phyloP scores from a whole-genome alignment of 2,329 filamentous ascomycete species.

The Rhinocladiella similis region DNA sequence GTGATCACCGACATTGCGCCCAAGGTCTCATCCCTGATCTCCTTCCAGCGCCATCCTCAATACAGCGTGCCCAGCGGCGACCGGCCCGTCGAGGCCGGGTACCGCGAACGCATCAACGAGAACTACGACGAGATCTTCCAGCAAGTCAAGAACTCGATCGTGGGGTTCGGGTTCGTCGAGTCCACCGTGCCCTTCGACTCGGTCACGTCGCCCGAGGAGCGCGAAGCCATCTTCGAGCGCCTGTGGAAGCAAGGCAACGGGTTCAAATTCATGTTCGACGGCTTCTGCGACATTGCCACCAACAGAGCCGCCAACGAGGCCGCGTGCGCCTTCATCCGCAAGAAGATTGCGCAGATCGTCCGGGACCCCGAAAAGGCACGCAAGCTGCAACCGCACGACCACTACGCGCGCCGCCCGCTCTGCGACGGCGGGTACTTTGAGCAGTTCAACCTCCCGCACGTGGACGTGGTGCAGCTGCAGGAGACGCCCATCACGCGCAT shows the following conservation, averaged over 20 bases:
- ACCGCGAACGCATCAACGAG: slow-evolving; percentile 31
- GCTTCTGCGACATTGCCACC: slow-evolving; percentile 38
- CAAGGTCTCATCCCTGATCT: slow-evolving; percentile 34
- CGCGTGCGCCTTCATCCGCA: slow-evolving; percentile 57
- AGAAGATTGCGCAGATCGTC: slow-evolving; percentile 53
- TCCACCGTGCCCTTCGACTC: slow-evolving; percentile 25
- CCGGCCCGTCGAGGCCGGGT: slow-evolving; percentile 5
- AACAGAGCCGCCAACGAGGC: slow-evolving; percentile 51
- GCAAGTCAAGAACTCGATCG: slow-evolving; percentile 30
- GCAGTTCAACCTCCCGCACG: slow-evolving; percentile 47
- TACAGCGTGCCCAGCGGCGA: slow-evolving; percentile 13
- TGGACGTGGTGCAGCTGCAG: slow-evolving; percentile 48
- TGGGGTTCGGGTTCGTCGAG: slow-evolving; percentile 19
- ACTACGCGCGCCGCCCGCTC: slow-evolving; percentile 22
- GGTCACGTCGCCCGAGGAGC: slow-evolving; percentile 8
- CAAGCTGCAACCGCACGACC: slow-evolving; percentile 18
- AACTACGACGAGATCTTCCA: slow-evolving; percentile 37
- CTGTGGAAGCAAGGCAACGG: slow-evolving; percentile 36
- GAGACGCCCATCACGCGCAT: slow-evolving; percentile 44
- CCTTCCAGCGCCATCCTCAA: slow-evolving; percentile 38
- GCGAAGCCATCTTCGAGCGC: slow-evolving; percentile 31
- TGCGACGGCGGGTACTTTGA: slow-evolving; percentile 41
- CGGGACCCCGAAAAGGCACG: slow-evolving; percentile 46
- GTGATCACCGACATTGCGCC: slow-evolving; percentile 28
- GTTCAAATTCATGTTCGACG: slow-evolving; percentile 41